Evolutionary conservation across 1,284 basidiomycete genomes (phyloP).

Genomic region (Ustilago tritici): DNA sequence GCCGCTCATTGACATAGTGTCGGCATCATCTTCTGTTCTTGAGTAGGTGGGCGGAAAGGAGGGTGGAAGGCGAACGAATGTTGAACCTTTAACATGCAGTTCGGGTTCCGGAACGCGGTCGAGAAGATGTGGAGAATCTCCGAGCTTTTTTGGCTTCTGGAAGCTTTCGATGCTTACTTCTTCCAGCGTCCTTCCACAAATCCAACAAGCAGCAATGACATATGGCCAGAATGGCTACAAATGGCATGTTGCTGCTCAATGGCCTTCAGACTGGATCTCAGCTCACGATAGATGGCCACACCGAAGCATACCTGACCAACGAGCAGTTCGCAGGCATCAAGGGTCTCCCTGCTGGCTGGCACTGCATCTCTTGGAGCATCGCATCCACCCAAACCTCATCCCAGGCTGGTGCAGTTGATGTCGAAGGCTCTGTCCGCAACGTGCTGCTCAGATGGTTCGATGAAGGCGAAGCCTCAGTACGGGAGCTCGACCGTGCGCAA

Average conservation of each 20-base stretch:
- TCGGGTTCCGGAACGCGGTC: constrained; percentile 4
- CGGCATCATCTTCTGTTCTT: background rate
- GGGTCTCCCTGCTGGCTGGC: constrained; percentile 37
- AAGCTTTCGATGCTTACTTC: background rate
- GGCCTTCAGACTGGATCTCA: constrained; percentile 32
- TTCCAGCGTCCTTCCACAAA: background rate
- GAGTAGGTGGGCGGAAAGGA: background rate
- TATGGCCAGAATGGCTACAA: background rate
- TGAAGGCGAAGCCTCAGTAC: constrained; percentile 8
- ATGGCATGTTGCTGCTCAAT: constrained; percentile 23
- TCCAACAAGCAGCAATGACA: background rate
- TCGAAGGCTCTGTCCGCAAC: constrained; percentile 14
- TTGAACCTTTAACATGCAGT: constrained; percentile 1
- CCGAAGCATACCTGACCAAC: constrained; percentile 34
- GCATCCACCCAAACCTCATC: constrained; percentile 1
- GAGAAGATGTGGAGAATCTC: background rate
- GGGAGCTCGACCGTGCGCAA: constrained; percentile 24
- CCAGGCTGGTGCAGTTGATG: background rate
- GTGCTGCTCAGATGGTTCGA: constrained; percentile 27
- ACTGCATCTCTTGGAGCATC: constrained; percentile 45
- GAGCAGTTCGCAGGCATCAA: constrained; percentile 46
- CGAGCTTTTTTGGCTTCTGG: background rate
- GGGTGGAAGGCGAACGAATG: background rate
- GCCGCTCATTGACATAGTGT: background rate
- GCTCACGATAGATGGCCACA: constrained; percentile 29